These are phyloP conservation scores for Rhamnella rubrinervis DNA, from an alignment of 331 rosid genomes.

Conservation along the genomic window DNA sequence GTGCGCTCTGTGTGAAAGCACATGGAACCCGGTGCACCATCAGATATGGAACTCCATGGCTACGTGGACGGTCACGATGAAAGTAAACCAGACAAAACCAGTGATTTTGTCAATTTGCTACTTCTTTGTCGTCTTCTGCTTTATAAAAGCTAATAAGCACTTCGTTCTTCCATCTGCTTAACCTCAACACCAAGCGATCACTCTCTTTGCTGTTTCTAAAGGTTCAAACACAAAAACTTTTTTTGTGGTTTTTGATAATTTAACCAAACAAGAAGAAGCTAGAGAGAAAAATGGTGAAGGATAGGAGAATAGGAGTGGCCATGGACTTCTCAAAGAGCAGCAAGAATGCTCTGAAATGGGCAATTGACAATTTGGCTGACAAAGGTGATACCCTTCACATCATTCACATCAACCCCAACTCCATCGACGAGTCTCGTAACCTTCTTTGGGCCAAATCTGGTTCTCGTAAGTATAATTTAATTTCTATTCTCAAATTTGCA, in stretches of 20 bases:
- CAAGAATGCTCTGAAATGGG: constrained; percentile 84
- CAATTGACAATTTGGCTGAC: constrained; percentile 69
- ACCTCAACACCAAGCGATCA: background rate
- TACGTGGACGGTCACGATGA: constrained; percentile 16
- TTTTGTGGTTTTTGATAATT: background rate
- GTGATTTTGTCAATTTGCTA: too few species aligned
- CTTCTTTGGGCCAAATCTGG: constrained; percentile 57
- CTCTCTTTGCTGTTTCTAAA: background rate
- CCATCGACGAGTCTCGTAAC: constrained; percentile 47
- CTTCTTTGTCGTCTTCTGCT: background rate
- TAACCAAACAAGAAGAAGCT: background rate
- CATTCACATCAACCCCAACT: constrained; percentile 51
- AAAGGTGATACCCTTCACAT: constrained; percentile 74
- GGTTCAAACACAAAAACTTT: background rate
- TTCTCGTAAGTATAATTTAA: constrained; percentile 48
- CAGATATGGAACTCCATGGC: too few species aligned
- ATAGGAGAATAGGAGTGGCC: constrained; percentile 77
- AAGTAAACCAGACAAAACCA: background rate
- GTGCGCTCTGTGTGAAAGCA: background rate
- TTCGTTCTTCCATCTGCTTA: background rate
- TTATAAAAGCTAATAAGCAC: background rate
- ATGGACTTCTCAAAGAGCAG: constrained; percentile 80
- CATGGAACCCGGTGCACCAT: background rate
- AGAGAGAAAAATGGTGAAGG: constrained; percentile 55
- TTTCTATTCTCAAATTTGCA: background rate